Evolutionary conservation across 139 green algal species (phyloP), one percentile per base, ranked within the genome.

Genomic region (Astrephomene gubernaculifera): DNA sequence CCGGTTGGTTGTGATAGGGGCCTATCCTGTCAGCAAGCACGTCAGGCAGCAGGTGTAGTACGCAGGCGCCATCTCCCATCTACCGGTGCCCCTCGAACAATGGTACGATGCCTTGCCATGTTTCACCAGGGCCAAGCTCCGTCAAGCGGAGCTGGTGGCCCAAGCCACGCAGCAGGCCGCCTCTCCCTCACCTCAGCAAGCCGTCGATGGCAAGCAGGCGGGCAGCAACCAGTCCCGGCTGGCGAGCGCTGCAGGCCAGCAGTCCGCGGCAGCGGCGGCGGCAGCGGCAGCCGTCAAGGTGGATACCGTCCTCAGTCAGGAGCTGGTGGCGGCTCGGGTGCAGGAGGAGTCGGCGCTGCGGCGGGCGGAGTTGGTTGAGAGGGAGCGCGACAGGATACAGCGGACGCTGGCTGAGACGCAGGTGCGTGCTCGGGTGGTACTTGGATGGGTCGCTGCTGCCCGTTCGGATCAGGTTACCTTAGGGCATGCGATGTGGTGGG

Each of bases 321-420:
- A 94, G 74, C 83, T 94, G 67, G 89, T 92, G 38, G 83, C 91
- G 36, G 74, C 78, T 2, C 65, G 68, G 0, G 88, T 94, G 60
- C 74, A 88, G 67, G 61, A 87, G 52, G 88, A 93, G 43, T 70
- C 83, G 1, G 72, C 85, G n/a, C 27, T 72, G 19, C 76, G 87
- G 61, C 82, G 90, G 10, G 70, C 69, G 24, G 87, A 92, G 75
- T 68, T 94, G 81, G 73, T 86, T 21, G 90, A 92, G 52, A 35
- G 67, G n/a, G 90, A 93, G 49, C 75, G 87, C 0, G 89, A 89
- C 49, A 63, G 91, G 7, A 71, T 85, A 27, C 79, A 88, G 71
- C 57, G 64, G 2, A 92, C 35, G 27, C 79, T 93, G 21, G 12
- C 38, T 17, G 91, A 94, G 27, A 74, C 85, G 36, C 87, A 93